These are phyloP conservation scores for Phytophthora cryptogea DNA, from an alignment of 352 stramenopile species.

Conservation along the genomic window DNA sequence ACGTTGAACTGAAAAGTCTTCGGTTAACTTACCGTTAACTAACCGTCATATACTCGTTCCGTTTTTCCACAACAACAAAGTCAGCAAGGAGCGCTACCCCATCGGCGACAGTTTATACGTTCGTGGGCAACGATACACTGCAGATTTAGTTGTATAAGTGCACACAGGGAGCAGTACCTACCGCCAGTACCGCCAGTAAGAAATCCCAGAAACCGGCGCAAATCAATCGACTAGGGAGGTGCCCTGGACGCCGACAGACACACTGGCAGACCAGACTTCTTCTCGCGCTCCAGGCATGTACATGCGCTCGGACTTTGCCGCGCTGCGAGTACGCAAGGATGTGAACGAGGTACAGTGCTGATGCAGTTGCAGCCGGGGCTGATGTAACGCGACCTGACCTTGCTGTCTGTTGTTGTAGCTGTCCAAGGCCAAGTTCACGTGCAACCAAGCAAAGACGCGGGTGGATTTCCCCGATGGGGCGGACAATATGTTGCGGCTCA, in stretches of 20 bases:
- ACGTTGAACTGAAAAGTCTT: conserved; percentile 9
- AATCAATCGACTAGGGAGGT: not conserved
- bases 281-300: conserved; percentile 41
- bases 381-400: conserved; percentile 13
- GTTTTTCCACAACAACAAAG: not conserved
- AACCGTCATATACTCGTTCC: not conserved
- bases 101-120: not conserved
- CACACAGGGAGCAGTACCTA: not conserved
- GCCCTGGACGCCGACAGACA: conserved; percentile 8
- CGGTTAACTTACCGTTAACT: conserved; percentile 1
- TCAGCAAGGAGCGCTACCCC: not conserved
- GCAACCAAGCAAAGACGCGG: conserved; percentile 71
- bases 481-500: conserved; percentile 81
- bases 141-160: not conserved
- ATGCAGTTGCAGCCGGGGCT: not conserved
- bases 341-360: conserved; percentile 69
- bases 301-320: conserved; percentile 80
- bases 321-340: conserved; percentile 83
- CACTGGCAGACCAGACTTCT: conserved; percentile 11
- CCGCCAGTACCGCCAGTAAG: not conserved
- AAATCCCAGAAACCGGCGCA: conserved; percentile 2
- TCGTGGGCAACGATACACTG: not conserved
- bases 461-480: conserved; percentile 84
- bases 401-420: conserved; percentile 43
- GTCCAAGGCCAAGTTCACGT: conserved; percentile 82